These are phyloP conservation scores for Metroxylon sagu DNA, from an alignment of 176 grass and related monocot genomes.

Conservation along the genomic window DNA sequence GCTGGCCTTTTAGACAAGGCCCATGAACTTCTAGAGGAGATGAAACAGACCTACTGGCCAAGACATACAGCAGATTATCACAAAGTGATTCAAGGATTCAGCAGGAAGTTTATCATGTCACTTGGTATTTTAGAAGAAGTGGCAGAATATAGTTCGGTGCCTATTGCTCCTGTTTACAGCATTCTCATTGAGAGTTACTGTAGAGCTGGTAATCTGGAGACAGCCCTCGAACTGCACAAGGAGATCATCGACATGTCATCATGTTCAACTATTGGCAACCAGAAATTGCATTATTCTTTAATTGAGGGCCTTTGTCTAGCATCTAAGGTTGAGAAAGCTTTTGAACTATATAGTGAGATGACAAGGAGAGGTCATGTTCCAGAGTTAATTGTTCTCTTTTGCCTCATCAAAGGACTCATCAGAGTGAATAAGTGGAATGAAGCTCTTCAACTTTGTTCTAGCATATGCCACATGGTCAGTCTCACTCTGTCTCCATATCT, in stretches of 20 bases:
- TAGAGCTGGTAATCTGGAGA: constrained; percentile 64
- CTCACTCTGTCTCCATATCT: neutral
- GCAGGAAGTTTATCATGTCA: constrained; percentile 62
- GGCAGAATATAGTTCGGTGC: constrained; percentile 33
- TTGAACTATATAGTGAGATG: constrained; percentile 77
- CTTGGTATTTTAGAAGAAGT: constrained; percentile 68
- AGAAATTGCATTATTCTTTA: constrained; percentile 42
- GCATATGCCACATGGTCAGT: constrained; percentile 69
- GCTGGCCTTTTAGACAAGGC: constrained; percentile 74
- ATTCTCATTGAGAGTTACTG: constrained; percentile 74
- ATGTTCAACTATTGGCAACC: constrained; percentile 30
- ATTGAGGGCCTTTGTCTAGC: constrained; percentile 76
- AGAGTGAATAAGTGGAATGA: constrained; percentile 69
- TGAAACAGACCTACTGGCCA: constrained; percentile 97
- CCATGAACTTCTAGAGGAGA: constrained; percentile 63
- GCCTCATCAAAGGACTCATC: constrained; percentile 64
- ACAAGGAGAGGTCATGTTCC: constrained; percentile 37
- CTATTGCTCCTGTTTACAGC: constrained; percentile 62
- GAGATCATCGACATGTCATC: constrained; percentile 55
- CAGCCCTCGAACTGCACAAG: constrained; percentile 71
- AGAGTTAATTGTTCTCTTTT: constrained; percentile 65
- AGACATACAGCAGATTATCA: constrained; percentile 50
- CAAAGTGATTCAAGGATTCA: constrained; percentile 63
- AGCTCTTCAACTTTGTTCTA: constrained; percentile 70
- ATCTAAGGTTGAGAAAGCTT: constrained; percentile 66